A percentile compares a stretch with the other conserved stretches of the same genome.
Evolutionary conservation across 371 early-diverging fungal genomes (phyloP).

Genomic region (Lichtheimia ornata): DNA sequence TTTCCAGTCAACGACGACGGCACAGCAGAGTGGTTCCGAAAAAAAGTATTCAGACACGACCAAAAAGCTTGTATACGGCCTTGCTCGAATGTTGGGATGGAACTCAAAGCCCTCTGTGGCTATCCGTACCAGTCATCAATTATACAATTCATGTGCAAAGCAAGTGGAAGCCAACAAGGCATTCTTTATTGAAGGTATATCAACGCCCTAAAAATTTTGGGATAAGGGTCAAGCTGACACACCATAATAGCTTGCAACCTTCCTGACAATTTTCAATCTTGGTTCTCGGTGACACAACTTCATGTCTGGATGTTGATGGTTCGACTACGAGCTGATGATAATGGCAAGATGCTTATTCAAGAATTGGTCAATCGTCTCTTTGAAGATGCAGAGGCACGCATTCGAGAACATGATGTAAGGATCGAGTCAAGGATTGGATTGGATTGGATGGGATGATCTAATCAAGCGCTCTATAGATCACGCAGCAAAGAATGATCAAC

Average conservation of each 20-base stretch:
- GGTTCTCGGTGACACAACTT: conserved; percentile 89
- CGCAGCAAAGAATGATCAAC: conserved; percentile 68
- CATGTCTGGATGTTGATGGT: conserved; percentile 95
- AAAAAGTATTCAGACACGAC: conserved; percentile 40
- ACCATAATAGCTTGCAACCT: conserved; percentile 60
- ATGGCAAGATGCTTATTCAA: conserved; percentile 81
- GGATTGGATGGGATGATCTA: not conserved
- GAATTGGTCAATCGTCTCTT: conserved; percentile 89
- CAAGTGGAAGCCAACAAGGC: conserved; percentile 56
- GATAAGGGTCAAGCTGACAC: not conserved
- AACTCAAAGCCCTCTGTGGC: conserved; percentile 58
- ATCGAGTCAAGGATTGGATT: not conserved
- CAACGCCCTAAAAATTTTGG: not conserved
- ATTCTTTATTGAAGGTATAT: conserved; percentile 58
- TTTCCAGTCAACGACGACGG: conserved; percentile 6
- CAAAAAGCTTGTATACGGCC: conserved; percentile 45
- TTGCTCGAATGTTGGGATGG: conserved; percentile 58
- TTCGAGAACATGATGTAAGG: conserved; percentile 64
- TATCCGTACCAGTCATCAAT: conserved; percentile 55
- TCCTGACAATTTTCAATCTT: conserved; percentile 91
- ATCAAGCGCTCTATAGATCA: conserved; percentile 43
- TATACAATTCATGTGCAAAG: conserved; percentile 54
- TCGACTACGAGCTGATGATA: conserved; percentile 70
- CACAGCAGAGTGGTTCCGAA: conserved; percentile 2
- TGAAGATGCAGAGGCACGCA: conserved; percentile 82